These are phyloP conservation scores for Plectosphaerella cucumerina DNA, from an alignment of 2,329 filamentous ascomycete genomes.

Conservation along the genomic window DNA sequence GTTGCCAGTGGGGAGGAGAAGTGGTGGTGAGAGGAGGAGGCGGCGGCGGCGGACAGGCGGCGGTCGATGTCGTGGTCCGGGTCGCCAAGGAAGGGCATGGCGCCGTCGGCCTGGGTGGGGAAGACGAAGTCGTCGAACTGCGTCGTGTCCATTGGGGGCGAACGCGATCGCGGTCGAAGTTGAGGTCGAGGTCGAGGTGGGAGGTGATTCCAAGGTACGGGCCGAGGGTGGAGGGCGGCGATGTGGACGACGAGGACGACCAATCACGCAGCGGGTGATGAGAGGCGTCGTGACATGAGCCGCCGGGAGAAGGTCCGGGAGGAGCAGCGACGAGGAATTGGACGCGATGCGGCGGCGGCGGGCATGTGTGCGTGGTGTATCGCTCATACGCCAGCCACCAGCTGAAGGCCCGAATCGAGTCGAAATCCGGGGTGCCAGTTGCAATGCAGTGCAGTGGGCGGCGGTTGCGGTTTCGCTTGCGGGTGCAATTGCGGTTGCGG, in stretches of 20 bases:
- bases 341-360: too few species aligned
- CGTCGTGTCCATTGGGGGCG: conserved; percentile 35
- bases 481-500: too few species aligned
- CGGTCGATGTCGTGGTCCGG: conserved; percentile 24
- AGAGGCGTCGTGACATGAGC: too few species aligned
- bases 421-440: too few species aligned
- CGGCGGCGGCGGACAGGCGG: conserved; percentile 20
- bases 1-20: conserved; percentile 11
- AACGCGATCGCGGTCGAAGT: neutral
- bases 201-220: conserved; percentile 27
- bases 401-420: too few species aligned
- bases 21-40: conserved; percentile 12
- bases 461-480: too few species aligned
- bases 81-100: conserved; percentile 32
- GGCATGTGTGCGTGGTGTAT: too few species aligned
- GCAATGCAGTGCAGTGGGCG: too few species aligned
- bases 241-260: conserved; percentile 11
- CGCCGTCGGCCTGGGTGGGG: conserved; percentile 39
- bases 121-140: conserved; percentile 53
- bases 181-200: neutral
- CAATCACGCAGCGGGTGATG: too few species aligned
- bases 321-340: too few species aligned
- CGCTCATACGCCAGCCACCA: too few species aligned
- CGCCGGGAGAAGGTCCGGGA: too few species aligned
- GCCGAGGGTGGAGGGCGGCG: conserved; percentile 25